Evolutionary conservation across 352 stramenopile genomes (phyloP), one percentile per base, ranked within the genome.

Genomic region (Globisporangium nagaii): DNA sequence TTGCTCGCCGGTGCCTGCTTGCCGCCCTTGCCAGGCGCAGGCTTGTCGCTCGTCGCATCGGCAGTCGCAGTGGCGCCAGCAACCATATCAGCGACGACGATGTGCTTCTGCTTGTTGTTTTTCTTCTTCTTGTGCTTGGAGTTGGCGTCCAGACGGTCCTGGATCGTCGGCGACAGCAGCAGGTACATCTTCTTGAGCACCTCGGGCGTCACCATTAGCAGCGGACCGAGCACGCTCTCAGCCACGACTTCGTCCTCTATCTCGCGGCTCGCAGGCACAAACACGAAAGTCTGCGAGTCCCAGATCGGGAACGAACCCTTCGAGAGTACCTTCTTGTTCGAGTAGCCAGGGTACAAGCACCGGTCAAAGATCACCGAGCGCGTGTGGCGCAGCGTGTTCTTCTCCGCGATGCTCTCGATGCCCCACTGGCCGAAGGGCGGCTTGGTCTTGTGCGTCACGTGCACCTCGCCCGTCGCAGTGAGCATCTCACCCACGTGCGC

Each of bases 371-470:
- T 78, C 24, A 98, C 58, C 27, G 83, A 87, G 46, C 88, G 84
- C 35, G 73, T 46, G 56, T 88, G 81, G 24, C 48, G 37, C 27
- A 94, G 62, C 3, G 63, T 70, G 41, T 75, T 70, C 15, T 37
- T 65, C 15, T 60, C 68, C 1, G 80, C 84, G 27, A 96, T 79
- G 7, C 60, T 70, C 39, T 81, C 71, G 36, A 96, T 90, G 27
- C 81, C 77, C 88, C 88, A 96, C 56, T 95, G 90, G 19, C 73
- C 75, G 52, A 93, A 95, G 8, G 95, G 75, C 62, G 89, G 77
- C 85, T 90, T 98, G 35, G 95, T 98, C 75, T 99, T 99, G 77
- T 98, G 95, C 46, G 86, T 94, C 44, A 99, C 83, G 50, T 98
- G 90, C 43, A 99, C 79, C 61, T 98, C 78, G 19, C 93, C 92